Conservation (phyloP, 345 rosid genomes). For the Pistacia integerrima region DNA sequence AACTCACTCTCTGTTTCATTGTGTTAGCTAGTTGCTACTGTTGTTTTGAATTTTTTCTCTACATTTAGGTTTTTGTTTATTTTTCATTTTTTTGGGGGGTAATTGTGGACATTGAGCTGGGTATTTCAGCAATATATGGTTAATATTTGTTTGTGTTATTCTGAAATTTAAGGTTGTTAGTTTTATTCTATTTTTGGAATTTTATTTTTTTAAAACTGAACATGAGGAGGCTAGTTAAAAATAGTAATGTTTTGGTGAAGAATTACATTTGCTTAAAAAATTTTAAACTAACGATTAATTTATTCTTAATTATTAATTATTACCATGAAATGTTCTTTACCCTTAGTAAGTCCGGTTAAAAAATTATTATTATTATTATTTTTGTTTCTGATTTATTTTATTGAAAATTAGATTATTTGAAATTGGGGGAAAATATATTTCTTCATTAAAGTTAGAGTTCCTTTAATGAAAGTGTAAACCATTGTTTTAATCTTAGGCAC, state of each 20-base stretch:
- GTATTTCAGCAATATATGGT: neutral
- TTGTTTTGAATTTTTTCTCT: neutral
- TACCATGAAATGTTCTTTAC: neutral
- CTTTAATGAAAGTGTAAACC: neutral
- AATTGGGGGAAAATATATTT: neutral
- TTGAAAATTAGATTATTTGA: neutral
- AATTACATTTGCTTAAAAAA: neutral
- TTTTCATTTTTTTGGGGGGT: neutral
- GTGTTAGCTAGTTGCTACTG: neutral
- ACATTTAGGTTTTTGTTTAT: neutral
- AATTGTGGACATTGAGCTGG: neutral
- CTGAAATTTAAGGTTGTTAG: neutral
- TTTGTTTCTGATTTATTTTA: no score
- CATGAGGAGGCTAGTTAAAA: neutral
- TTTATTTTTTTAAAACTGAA: no score
- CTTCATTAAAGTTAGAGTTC: neutral
- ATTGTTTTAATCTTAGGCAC: constrained; percentile 50
- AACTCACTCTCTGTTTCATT: neutral
- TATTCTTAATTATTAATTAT: neutral
- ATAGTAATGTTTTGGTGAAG: neutral
- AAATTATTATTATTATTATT: neutral
- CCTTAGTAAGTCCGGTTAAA: neutral
- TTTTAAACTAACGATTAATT: neutral
- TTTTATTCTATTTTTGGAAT: neutral
- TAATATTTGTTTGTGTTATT: neutral